These are phyloP conservation scores for Sugiyamaella americana DNA, from an alignment of 805 yeast species.

Conservation along the genomic window DNA sequence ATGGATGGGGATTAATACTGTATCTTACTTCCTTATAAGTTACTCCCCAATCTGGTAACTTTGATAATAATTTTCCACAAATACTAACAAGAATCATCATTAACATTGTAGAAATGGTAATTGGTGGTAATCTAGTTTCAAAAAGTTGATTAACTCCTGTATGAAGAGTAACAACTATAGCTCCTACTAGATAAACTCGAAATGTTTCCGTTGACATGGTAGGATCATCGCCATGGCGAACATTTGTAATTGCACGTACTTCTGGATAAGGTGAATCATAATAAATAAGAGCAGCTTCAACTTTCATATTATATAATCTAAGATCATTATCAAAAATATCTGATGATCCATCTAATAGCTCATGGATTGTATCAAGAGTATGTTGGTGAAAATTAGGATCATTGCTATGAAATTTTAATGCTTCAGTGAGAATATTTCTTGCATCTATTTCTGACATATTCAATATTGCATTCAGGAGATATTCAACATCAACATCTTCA, in stretches of 20 bases:
- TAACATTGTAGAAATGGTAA: slow-evolving; percentile 34
- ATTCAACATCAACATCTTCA: too few relatives aligned
- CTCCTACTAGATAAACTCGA: slow-evolving; percentile 49
- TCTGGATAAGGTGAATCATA: slow-evolving; percentile 53
- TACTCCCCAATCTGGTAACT: slow-evolving; percentile 39
- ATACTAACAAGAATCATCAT: slow-evolving; percentile 54
- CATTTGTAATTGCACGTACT: slow-evolving; percentile 48
- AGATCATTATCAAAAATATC: too few relatives aligned
- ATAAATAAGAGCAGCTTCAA: slow-evolving; percentile 36
- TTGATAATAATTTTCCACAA: slow-evolving; percentile 33
- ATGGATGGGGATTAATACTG: slow-evolving; percentile 55
- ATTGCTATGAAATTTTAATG: too few relatives aligned
- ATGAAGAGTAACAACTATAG: slow-evolving; percentile 53
- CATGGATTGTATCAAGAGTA: too few relatives aligned
- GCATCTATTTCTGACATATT: too few relatives aligned
- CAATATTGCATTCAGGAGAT: too few relatives aligned
- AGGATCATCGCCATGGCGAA: slow-evolving; percentile 40
- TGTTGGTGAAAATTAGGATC: too few relatives aligned
- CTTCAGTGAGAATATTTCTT: too few relatives aligned
- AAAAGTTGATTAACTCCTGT: slow-evolving; percentile 40
- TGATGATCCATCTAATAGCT: too few relatives aligned
- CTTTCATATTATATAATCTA: too few relatives aligned
- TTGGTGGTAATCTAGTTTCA: slow-evolving; percentile 40
- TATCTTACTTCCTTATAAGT: slow-evolving; percentile 36
- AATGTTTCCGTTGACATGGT: slow-evolving; percentile 42